These are phyloP conservation scores for Pulveroboletus sp. DNA, from an alignment of 768 basidiomycete species.

Conservation along the genomic window DNA sequence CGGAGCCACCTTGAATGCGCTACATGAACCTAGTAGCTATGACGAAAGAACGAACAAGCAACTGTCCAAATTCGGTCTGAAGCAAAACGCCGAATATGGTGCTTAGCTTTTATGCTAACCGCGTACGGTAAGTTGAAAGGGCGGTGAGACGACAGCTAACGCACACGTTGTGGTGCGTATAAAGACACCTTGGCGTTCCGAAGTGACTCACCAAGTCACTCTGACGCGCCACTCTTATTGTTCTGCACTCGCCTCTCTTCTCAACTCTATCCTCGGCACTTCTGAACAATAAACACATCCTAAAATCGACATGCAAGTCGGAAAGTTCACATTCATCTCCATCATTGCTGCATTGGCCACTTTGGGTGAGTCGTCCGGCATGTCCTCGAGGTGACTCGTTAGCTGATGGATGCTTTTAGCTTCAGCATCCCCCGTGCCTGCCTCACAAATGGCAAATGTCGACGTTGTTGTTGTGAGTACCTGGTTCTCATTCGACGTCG, in stretches of 20 bases:
- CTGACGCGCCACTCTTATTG: conserved; percentile 30
- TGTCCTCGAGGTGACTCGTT: neutral
- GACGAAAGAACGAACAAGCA: conserved; percentile 21
- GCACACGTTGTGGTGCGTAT: conserved; percentile 17
- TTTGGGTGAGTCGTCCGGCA: conserved; percentile 17
- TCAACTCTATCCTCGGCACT: neutral
- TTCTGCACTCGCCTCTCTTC: conserved; percentile 16
- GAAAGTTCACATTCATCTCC: conserved; percentile 27
- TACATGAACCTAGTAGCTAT: neutral
- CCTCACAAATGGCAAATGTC: neutral
- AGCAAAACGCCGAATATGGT: conserved; percentile 20
- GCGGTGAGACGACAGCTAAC: neutral
- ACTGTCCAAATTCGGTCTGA: conserved; percentile 27
- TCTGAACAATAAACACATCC: conserved; percentile 28
- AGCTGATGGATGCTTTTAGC: conserved; percentile 11
- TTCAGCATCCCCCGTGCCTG: conserved; percentile 27
- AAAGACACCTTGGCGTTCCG: conserved; percentile 14
- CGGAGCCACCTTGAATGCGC: neutral
- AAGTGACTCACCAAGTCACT: conserved; percentile 16
- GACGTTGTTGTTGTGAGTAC: conserved; percentile 20
- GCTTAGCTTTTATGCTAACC: conserved; percentile 18
- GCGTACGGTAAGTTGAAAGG: conserved; percentile 27
- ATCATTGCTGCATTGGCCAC: conserved; percentile 27
- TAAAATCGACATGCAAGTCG: conserved; percentile 26
- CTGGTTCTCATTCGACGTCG: rapidly evolving